Evolutionary conservation across 345 rosid genomes (phyloP).

Genomic region (Adansonia digitata): DNA sequence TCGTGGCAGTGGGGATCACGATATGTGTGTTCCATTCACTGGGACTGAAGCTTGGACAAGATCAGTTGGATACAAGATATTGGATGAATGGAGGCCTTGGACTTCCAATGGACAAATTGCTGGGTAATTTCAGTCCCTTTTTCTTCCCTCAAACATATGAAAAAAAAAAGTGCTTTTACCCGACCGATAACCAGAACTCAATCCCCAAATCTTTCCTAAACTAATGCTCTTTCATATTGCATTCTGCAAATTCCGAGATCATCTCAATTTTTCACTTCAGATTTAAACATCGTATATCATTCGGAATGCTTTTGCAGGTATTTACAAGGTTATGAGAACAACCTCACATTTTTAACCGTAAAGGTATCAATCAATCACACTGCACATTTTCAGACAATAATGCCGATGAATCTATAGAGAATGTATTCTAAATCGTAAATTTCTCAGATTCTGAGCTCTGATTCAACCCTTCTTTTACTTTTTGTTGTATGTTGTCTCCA

Average conservation of each 20-base stretch:
- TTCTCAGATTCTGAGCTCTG: neutral
- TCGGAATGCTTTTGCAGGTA: constrained; percentile 35
- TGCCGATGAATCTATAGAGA: neutral
- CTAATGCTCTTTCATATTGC: neutral
- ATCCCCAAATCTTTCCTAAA: neutral
- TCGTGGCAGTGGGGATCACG: constrained; percentile 80
- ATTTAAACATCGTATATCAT: neutral
- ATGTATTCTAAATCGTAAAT: neutral
- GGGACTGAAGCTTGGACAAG: constrained; percentile 93
- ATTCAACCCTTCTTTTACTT: neutral
- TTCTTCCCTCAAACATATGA: neutral
- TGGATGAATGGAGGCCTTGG: constrained; percentile 94
- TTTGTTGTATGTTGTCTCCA: constrained; percentile 23
- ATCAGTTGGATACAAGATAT: constrained; percentile 62
- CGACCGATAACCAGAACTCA: too few species aligned
- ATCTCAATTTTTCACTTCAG: neutral
- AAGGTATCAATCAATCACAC: constrained; percentile 38
- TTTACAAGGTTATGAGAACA: constrained; percentile 63
- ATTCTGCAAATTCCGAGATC: neutral
- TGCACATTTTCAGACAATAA: neutral
- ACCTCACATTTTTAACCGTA: constrained; percentile 76
- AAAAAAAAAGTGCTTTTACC: neutral
- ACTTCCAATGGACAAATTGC: constrained; percentile 54
- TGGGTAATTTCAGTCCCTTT: constrained; percentile 48
- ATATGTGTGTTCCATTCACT: constrained; percentile 91